Percentiles rank a stretch among this genome's conserved stretches.
Conservation (phyloP, 441 rosid genomes). For the Sinapis alba region DNA sequence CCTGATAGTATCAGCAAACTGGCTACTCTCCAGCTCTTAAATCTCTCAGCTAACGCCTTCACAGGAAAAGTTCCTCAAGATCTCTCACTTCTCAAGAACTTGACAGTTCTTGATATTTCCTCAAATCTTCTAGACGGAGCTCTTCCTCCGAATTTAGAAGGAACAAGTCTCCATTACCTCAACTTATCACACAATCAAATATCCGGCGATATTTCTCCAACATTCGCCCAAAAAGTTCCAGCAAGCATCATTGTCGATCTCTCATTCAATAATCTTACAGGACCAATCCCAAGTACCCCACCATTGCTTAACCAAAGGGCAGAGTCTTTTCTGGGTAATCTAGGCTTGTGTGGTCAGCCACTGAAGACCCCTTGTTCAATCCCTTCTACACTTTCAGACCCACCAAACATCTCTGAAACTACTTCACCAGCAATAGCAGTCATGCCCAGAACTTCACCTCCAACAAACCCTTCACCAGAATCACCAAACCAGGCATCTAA, state of each 20-base stretch:
- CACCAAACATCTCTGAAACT: constrained; percentile 54
- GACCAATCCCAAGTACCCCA: constrained; percentile 64
- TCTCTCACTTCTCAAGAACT: constrained; percentile 50
- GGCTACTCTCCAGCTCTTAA: constrained; percentile 56
- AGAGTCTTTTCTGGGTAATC: constrained; percentile 59
- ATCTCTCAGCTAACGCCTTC: constrained; percentile 77
- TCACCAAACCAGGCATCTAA: constrained; percentile 40
- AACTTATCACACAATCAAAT: constrained; percentile 75
- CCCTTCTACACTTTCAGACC: constrained; percentile 70
- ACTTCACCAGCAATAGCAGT: constrained; percentile 86
- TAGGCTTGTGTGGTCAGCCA: constrained; percentile 81
- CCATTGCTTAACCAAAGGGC: constrained; percentile 59
- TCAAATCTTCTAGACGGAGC: constrained; percentile 71
- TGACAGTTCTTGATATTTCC: constrained; percentile 73
- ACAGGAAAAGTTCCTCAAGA: constrained; percentile 65
- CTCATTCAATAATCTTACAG: constrained; percentile 84
- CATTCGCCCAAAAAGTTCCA: constrained; percentile 52
- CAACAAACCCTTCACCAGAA: constrained; percentile 39
- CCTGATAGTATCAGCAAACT: constrained; percentile 45
- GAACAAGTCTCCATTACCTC: constrained; percentile 54
- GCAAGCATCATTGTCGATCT: constrained; percentile 60
- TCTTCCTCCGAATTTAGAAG: constrained; percentile 62
- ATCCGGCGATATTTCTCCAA: constrained; percentile 58
- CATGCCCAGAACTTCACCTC: constrained; percentile 53
- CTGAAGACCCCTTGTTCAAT: constrained; percentile 62